Evolutionary conservation across 192 early-diverging fungal species (phyloP).

Genomic region (Backusella morwellensis): DNA sequence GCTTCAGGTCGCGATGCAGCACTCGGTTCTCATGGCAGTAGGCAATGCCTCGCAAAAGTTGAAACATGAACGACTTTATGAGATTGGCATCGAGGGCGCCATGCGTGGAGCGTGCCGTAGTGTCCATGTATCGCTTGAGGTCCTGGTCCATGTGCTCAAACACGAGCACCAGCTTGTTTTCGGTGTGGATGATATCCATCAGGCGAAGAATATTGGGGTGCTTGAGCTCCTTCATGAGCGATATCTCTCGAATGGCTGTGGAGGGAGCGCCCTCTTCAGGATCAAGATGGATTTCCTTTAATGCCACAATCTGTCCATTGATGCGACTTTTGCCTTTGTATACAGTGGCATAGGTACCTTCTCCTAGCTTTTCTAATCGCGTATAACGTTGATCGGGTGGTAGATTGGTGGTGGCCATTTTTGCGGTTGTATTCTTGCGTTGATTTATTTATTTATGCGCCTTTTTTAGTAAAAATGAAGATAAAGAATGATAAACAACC

Average conservation of each 20-base stretch:
- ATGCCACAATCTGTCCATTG: conserved; percentile 85
- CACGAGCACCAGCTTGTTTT: conserved; percentile 80
- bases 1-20: conserved; percentile 81
- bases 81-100: conserved; percentile 61
- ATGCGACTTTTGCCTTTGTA: conserved; percentile 80
- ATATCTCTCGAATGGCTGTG: conserved; percentile 98
- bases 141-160: conserved; percentile 90
- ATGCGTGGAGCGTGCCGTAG: conserved; percentile 57
- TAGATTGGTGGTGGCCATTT: not conserved
- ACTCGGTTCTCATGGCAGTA: conserved; percentile 85
- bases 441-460: not conserved
- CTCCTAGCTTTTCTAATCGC: conserved; percentile 91
- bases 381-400: conserved; percentile 52
- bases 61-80: conserved; percentile 83
- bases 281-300: conserved; percentile 94
- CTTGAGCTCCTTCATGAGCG: conserved; percentile 93
- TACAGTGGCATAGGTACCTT: conserved; percentile 94
- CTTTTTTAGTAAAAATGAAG: not conserved
- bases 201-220: conserved; percentile 89
- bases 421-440: not conserved
- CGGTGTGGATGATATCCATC: conserved; percentile 84
- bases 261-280: conserved; percentile 94
- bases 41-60: conserved; percentile 76
- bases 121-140: conserved; percentile 85
- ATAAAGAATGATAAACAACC: not conserved